A percentile compares a stretch with the other conserved stretches of the same genome.
phyloP scores from a whole-genome alignment of 2,329 filamentous ascomycete species.

The Aspergillus latus region DNA sequence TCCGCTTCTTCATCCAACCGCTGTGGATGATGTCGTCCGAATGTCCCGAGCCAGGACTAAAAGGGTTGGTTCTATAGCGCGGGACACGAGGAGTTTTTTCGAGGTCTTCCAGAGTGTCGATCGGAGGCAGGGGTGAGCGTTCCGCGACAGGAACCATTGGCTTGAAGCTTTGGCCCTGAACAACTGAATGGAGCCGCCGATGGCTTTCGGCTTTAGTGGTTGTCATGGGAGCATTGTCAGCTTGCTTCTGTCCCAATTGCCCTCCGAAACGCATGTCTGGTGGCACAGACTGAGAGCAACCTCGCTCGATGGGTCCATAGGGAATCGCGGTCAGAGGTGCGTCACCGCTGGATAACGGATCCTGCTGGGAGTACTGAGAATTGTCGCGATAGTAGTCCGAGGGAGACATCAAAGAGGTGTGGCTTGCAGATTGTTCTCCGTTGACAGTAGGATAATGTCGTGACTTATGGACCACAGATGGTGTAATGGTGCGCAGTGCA shows the following conservation, averaged over 20 bases:
- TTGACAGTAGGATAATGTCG: constrained; percentile 27
- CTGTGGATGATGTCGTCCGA: constrained; percentile 47
- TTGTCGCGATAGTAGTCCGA: constrained; percentile 58
- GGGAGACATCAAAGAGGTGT: constrained; percentile 43
- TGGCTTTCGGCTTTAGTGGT: constrained; percentile 41
- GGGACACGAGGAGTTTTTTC: constrained; percentile 22
- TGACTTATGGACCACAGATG: constrained; percentile 23
- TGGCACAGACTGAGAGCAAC: constrained; percentile 85
- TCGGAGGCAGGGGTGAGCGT: constrained; percentile 24
- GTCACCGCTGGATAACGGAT: constrained; percentile 87
- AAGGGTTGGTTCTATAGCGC: constrained; percentile 21
- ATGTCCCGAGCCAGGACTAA: constrained; percentile 24
- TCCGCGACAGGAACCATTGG: constrained; percentile 33
- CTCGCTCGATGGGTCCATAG: constrained; percentile 70
- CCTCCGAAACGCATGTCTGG: constrained; percentile 82
- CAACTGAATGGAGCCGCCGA: constrained; percentile 25
- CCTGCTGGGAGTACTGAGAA: constrained; percentile 62
- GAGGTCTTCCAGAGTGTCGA: constrained; percentile 34
- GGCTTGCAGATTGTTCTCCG: constrained; percentile 23
- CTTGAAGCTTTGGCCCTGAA: constrained; percentile 13
- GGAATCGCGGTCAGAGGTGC: constrained; percentile 75
- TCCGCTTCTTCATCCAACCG: constrained; percentile 60
- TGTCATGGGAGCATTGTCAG: constrained; percentile 33
- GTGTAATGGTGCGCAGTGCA: constrained; percentile 32
- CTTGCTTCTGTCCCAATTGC: constrained; percentile 20